Evolutionary conservation across 2,329 filamentous ascomycete species (phyloP).

Genomic region (Neonectria hederae): DNA sequence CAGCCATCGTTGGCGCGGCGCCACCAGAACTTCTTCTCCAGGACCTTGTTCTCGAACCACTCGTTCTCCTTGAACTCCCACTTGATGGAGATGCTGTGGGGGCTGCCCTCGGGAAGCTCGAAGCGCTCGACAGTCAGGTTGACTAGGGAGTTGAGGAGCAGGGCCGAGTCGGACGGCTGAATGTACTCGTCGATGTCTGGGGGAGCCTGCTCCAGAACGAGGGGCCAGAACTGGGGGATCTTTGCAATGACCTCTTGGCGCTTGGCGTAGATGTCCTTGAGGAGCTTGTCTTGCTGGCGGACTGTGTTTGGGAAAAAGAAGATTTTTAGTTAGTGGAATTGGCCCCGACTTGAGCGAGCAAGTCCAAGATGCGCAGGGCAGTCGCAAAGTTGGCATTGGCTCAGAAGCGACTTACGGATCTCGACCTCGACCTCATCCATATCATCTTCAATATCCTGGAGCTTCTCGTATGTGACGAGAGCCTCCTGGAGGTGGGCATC

Average conservation of each 20-base stretch:
- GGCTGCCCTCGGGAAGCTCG: constrained; percentile 80
- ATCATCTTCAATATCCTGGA: constrained; percentile 81
- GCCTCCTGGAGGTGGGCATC: constrained; percentile 46
- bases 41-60: constrained; percentile 77
- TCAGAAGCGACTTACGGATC: constrained; percentile 69
- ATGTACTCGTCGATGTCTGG: constrained; percentile 89
- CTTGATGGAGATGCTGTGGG: constrained; percentile 79
- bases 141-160: constrained; percentile 75
- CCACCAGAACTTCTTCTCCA: constrained; percentile 95
- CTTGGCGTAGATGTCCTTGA: constrained; percentile 77
- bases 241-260: constrained; percentile 74
- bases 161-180: constrained; percentile 78
- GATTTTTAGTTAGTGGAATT: constrained; percentile 5
- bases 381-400: neutral
- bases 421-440: constrained; percentile 86
- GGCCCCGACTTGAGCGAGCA: neutral
- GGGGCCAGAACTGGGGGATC: constrained; percentile 93
- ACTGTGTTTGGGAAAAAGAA: constrained; percentile 58
- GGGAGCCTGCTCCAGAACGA: constrained; percentile 88
- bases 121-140: constrained; percentile 80
- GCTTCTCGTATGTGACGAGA: constrained; percentile 75
- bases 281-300: constrained; percentile 75
- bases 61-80: constrained; percentile 86
- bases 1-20: constrained; percentile 74
- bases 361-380: neutral